Percentiles rank a stretch among this genome's conserved stretches.
These are phyloP conservation scores for Aspergillus campestris DNA, from an alignment of 495 filamentous ascomycete species.

Conservation along the genomic window DNA sequence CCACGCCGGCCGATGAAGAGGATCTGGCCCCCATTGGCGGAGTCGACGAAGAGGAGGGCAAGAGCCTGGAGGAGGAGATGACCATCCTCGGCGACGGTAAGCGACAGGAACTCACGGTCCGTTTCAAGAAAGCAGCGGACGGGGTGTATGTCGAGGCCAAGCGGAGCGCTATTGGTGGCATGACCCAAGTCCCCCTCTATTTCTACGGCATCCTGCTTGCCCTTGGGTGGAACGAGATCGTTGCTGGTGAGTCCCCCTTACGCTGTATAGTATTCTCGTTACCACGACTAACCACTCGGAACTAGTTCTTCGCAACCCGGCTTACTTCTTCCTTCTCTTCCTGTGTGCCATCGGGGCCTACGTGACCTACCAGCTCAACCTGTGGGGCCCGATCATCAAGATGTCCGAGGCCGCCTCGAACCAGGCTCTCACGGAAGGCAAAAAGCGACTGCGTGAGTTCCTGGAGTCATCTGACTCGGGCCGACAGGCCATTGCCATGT, in stretches of 20 bases:
- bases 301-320: slow-evolving; percentile 80
- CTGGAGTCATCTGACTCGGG: slow-evolving; percentile 73
- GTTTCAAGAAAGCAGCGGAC: slow-evolving; percentile 96
- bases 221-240: slow-evolving; percentile 94
- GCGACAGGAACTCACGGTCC: slow-evolving; percentile 76
- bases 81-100: slow-evolving; percentile 85
- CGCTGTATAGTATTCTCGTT: neutral
- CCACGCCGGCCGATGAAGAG: slow-evolving; percentile 78
- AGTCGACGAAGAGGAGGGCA: slow-evolving; percentile 85
- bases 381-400: slow-evolving; percentile 90
- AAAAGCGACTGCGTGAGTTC: slow-evolving; percentile 80
- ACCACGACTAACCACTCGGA: neutral
- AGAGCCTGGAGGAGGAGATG: slow-evolving; percentile 91
- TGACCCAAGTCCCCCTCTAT: slow-evolving; percentile 89
- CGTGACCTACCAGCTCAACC: slow-evolving; percentile 83
- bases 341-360: slow-evolving; percentile 68
- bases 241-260: slow-evolving; percentile 59
- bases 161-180: slow-evolving; percentile 87
- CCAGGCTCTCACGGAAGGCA: slow-evolving; percentile 83
- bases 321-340: slow-evolving; percentile 84
- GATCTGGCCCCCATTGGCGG: slow-evolving; percentile 79
- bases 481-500: slow-evolving; percentile 70
- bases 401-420: slow-evolving; percentile 83
- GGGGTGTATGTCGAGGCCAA: slow-evolving; percentile 97
- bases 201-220: slow-evolving; percentile 86